Evolutionary conservation across 768 basidiomycete genomes (phyloP), one percentile per base, ranked within the genome.

Genomic region (Amyloporia xantha): DNA sequence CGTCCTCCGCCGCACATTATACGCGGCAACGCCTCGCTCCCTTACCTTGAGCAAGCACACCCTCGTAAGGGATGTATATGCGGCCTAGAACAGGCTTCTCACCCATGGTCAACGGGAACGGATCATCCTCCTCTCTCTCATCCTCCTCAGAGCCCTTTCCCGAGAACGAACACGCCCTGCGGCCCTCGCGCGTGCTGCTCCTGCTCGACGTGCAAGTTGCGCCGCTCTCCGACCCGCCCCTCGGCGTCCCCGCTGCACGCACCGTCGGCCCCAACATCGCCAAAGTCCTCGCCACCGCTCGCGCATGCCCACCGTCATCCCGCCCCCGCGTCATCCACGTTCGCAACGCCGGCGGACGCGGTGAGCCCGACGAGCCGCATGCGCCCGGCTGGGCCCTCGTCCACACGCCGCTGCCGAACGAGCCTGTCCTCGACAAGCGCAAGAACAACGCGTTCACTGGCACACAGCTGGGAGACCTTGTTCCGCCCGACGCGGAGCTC

Each of bases 391-490:
- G 84, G 84, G 63, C 77, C 55, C 78, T 86, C 56, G 72, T 73
- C 47, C 77, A 79, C 64, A 56, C 68, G 15, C 77, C 80, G 0
- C 70, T 71, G 6, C 62, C 71, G 0, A 57, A 69, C 57, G 84
- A 86, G 60, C 60, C 66, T 43, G 68, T 84, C 44, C 55, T 86
- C 40, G 82, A 86, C 66, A 86, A 85, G 67, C 66, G 68, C 42
- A 61, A 63, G 67, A 84, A 80, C 67, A 84, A 86, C 54, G 81
- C 83, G 23, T 87, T 86, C 54, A 70, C 74, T 0, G 79, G 79
- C 10, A 86, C 83, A 17, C 52, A 45, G 10, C 69, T 87, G 3
- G 73, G 64, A 6, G 69, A 73, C 2, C 58, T 80, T 37, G 66
- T 87, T 28, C 70, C 73, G 0, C 46, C 59, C 2, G 72, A 77